These are phyloP conservation scores for Juglanconis juglandina DNA, from an alignment of 2,329 filamentous ascomycete species.

Conservation along the genomic window DNA sequence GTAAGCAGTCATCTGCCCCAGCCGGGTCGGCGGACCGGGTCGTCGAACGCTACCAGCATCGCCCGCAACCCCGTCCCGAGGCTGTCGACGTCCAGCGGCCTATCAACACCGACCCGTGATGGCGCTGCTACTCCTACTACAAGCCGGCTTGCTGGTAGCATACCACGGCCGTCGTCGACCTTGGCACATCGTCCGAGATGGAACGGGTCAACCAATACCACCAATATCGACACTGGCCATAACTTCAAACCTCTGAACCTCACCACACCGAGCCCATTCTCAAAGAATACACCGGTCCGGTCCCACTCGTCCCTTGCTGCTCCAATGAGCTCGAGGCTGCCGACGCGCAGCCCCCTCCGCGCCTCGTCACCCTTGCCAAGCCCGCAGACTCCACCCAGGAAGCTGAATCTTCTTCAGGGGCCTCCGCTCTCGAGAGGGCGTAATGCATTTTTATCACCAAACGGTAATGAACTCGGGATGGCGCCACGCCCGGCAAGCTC, in stretches of 20 bases:
- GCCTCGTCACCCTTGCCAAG: constrained; percentile 47
- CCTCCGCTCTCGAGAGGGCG: constrained; percentile 36
- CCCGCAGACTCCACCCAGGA: constrained; percentile 43
- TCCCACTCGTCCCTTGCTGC: constrained; percentile 39
- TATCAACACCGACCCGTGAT: constrained; percentile 35
- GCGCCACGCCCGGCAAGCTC: constrained; percentile 54
- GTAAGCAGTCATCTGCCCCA: constrained; percentile 43
- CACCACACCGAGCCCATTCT: constrained; percentile 57
- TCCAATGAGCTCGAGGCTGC: constrained; percentile 40
- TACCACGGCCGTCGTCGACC: constrained; percentile 44
- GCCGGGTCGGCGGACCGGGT: constrained; percentile 45
- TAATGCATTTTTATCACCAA: constrained; percentile 42
- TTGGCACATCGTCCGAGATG: constrained; percentile 64
- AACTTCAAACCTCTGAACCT: constrained; percentile 62
- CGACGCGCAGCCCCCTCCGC: constrained; percentile 49
- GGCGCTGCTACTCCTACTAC: constrained; percentile 49
- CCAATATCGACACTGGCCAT: constrained; percentile 63
- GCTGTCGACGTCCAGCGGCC: constrained; percentile 41
- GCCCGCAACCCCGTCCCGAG: constrained; percentile 42
- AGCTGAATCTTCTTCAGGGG: constrained; percentile 51
- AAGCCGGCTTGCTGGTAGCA: constrained; percentile 29
- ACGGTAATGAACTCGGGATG: constrained; percentile 27
- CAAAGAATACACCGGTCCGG: constrained; percentile 38
- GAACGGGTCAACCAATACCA: constrained; percentile 65
- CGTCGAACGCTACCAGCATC: constrained; percentile 39